These are phyloP conservation scores for Xerocomus cyaneibrunnescens DNA, from an alignment of 1,284 basidiomycete species.

Conservation along the genomic window DNA sequence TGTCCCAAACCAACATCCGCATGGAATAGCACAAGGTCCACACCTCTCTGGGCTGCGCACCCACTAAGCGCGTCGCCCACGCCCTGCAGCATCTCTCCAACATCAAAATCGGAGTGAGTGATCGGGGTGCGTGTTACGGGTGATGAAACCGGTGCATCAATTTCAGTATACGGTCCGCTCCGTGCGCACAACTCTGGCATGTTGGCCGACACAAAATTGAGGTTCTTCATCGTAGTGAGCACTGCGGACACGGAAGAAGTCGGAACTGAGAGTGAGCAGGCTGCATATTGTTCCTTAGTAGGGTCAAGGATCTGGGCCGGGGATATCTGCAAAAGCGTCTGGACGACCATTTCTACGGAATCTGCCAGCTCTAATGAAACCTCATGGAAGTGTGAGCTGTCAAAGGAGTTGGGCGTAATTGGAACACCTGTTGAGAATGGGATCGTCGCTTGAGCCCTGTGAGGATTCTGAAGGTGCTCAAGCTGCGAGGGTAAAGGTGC, in stretches of 20 bases:
- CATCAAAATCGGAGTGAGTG: slow-evolving; percentile 52
- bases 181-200: slow-evolving; percentile 48
- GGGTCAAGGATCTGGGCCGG: slow-evolving; percentile 88
- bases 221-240: slow-evolving; percentile 85
- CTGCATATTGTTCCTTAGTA: slow-evolving; percentile 88
- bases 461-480: slow-evolving; percentile 63
- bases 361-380: slow-evolving; percentile 83
- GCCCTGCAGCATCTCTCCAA: slow-evolving; percentile 71
- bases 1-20: slow-evolving; percentile 84
- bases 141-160: slow-evolving; percentile 21
- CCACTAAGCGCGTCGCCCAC: slow-evolving; percentile 86
- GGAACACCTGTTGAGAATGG: slow-evolving; percentile 6
- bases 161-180: slow-evolving; percentile 12
- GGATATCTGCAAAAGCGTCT: slow-evolving; percentile 84
- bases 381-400: slow-evolving; percentile 53
- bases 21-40: slow-evolving; percentile 88
- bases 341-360: slow-evolving; percentile 82
- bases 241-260: slow-evolving; percentile 85
- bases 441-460: slow-evolving; percentile 33
- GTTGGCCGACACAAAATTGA: slow-evolving; percentile 88
- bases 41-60: slow-evolving; percentile 75
- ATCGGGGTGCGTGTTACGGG: slow-evolving; percentile 17
- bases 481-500: slow-evolving; percentile 72
- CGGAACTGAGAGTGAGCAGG: slow-evolving; percentile 81
- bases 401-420: slow-evolving; percentile 13